A percentile compares a stretch with the other conserved stretches of the same genome.
Conservation (phyloP, 176 grass and related monocot genomes). For the bread wheat (Triticum aestivum) region IWGSC_CS_RefSeq_v2.1 NC_057795.1:669533357-669533856, state of each 20-base stretch:
- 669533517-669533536: background rate
- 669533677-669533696: accelerated
- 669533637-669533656: background rate
- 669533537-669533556: background rate
- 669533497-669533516: background rate
- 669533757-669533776: background rate
- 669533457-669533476: background rate
- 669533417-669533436: background rate
- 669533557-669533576: background rate
- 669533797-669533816: accelerated
- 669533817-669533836: background rate
- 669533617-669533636: background rate
- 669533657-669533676: background rate
- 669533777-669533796: background rate
- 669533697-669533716: background rate
- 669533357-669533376: background rate
- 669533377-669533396: background rate
- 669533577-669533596: background rate
- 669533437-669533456: background rate
- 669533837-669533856: background rate
- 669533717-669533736: background rate
- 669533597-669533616: background rate
- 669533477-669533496: accelerated
- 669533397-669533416: accelerated
- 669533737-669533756: accelerated